A percentile compares a stretch with the other conserved stretches of the same genome.
phyloP scores from a whole-genome alignment of 2,329 filamentous ascomycete genomes.

The Pseudophaeomoniella oleicola region DNA sequence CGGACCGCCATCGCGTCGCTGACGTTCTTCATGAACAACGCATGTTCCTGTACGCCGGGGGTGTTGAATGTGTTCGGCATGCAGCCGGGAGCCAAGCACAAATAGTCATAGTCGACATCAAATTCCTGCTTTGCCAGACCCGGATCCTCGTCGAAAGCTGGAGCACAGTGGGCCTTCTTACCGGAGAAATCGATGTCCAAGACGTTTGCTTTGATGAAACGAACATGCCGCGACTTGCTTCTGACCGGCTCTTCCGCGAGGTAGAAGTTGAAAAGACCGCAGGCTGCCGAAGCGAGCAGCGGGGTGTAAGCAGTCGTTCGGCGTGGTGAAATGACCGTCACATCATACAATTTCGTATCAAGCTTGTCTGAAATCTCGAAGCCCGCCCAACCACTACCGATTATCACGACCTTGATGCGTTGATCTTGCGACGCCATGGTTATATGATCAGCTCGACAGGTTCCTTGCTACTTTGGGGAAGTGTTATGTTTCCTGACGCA shows the following conservation, averaged over 20 bases:
- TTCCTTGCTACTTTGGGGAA: too few relatives aligned
- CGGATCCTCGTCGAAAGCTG: slow-evolving; percentile 17
- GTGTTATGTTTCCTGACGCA: too few relatives aligned
- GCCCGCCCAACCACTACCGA: slow-evolving; percentile 25
- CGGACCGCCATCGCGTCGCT: slow-evolving; percentile 12
- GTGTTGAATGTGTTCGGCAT: slow-evolving; percentile 25
- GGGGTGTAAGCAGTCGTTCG: slow-evolving; percentile 30
- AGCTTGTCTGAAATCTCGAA: slow-evolving; percentile 29
- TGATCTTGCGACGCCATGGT: too few relatives aligned
- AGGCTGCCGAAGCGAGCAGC: slow-evolving; percentile 29
- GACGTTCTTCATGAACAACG: slow-evolving; percentile 20
- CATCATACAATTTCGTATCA: slow-evolving; percentile 20
- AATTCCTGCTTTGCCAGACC: slow-evolving; percentile 14
- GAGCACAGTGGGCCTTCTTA: slow-evolving; percentile 19
- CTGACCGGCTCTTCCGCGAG: slow-evolving; percentile 30
- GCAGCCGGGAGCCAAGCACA: slow-evolving; percentile 28
- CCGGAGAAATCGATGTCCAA: slow-evolving; percentile 22
- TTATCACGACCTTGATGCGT: slow-evolving; percentile 10
- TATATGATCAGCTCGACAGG: too few relatives aligned
- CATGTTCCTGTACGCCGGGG: slow-evolving; percentile 23
- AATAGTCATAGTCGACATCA: slow-evolving; percentile 24
- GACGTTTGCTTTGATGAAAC: slow-evolving; percentile 26
- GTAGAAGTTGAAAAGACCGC: slow-evolving; percentile 29
- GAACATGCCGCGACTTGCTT: slow-evolving; percentile 15
- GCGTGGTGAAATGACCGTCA: slow-evolving; percentile 26